phyloP scores from a whole-genome alignment of 768 basidiomycete genomes.

The Agaricus subrufescens region DNA sequence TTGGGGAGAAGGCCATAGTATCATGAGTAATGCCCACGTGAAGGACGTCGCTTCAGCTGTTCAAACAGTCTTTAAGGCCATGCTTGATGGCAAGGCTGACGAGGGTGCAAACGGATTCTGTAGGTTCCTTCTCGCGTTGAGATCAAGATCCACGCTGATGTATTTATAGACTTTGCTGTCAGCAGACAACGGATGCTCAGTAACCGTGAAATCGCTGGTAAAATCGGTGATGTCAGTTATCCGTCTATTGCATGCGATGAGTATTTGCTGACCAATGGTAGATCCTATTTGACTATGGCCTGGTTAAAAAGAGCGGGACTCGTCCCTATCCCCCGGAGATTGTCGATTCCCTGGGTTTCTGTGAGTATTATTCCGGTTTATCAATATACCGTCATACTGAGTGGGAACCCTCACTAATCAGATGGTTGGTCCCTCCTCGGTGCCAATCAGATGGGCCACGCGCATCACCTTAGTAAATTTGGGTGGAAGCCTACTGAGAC shows the following conservation, averaged over 20 bases:
- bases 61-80: conserved; percentile 31
- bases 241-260: not conserved
- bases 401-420: conserved; percentile 7
- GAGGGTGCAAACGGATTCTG: conserved; percentile 38
- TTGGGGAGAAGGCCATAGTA: conserved; percentile 35
- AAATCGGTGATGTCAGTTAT: conserved; percentile 32
- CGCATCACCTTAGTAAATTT: conserved; percentile 29
- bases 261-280: conserved; percentile 8
- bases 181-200: conserved; percentile 24
- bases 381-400: not conserved
- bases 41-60: conserved; percentile 32
- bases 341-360: conserved; percentile 31
- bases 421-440: conserved; percentile 38
- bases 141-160: conserved; percentile 3
- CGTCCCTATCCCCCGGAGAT: conserved; percentile 27
- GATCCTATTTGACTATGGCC: conserved; percentile 29
- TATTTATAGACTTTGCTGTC: conserved; percentile 27
- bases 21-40: conserved; percentile 35
- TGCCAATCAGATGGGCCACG: conserved; percentile 29
- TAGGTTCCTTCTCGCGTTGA: conserved; percentile 15
- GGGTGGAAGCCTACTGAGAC: conserved; percentile 33
- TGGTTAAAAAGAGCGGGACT: conserved; percentile 26
- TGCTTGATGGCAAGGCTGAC: conserved; percentile 34
- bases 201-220: conserved; percentile 24
- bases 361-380: conserved; percentile 21